Percentiles rank a stretch among this genome's conserved stretches.
phyloP scores from a whole-genome alignment of 2,329 filamentous ascomycete genomes.

The Aphanocladium album region DNA sequence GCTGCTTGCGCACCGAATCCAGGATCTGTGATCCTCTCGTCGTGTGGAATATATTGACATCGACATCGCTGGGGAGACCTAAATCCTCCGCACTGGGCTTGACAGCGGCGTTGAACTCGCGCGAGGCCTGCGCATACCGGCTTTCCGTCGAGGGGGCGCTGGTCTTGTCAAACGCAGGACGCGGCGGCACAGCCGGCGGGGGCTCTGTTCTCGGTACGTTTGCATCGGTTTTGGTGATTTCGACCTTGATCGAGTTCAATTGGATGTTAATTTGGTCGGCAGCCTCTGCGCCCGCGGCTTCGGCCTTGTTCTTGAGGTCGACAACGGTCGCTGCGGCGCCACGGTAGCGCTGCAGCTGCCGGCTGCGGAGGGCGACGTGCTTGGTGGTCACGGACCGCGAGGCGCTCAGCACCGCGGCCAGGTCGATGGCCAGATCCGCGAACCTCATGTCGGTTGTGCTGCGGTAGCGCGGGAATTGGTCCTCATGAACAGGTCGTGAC shows the following conservation, averaged over 20 bases:
- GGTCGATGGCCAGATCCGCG: constrained; percentile 63
- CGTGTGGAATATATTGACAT: constrained; percentile 47
- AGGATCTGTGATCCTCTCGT: constrained; percentile 40
- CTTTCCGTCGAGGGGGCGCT: neutral
- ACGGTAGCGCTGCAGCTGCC: constrained; percentile 48
- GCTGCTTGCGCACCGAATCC: constrained; percentile 27
- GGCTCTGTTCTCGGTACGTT: neutral
- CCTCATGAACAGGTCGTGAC: constrained; percentile 13
- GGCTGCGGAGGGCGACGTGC: constrained; percentile 53
- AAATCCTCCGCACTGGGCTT: constrained; percentile 21
- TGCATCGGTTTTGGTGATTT: neutral
- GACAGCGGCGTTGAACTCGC: constrained; percentile 1
- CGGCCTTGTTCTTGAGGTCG: constrained; percentile 26
- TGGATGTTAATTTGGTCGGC: neutral
- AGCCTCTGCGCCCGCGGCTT: constrained; percentile 1
- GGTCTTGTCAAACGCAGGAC: neutral
- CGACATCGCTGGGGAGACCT: constrained; percentile 35
- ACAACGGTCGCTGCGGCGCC: constrained; percentile 38
- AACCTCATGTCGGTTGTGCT: constrained; percentile 44
- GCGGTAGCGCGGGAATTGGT: constrained; percentile 19
- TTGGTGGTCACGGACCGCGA: constrained; percentile 62
- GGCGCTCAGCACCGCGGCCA: constrained; percentile 64
- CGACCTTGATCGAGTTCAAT: neutral
- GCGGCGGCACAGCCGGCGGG: neutral
- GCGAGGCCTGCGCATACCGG: constrained; percentile 4